phyloP scores from a whole-genome alignment of 2,329 filamentous ascomycete genomes.

The Teratosphaeria viscida region DNA sequence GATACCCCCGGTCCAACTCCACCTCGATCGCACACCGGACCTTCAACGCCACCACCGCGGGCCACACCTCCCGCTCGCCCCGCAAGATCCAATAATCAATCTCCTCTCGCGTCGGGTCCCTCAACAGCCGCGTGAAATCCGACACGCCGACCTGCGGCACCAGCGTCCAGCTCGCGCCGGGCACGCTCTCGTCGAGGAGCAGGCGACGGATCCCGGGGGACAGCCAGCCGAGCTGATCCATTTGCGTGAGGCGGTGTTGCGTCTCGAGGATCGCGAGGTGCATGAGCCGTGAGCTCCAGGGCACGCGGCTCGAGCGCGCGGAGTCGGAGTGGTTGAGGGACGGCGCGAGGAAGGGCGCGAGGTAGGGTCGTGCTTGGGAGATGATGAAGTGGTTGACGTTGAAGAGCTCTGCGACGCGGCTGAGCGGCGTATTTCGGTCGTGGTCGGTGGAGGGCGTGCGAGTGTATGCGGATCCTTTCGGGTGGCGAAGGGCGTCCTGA shows the following conservation, averaged over 20 bases:
- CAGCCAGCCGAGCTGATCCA: conserved; percentile 66
- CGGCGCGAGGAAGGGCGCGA: conserved; percentile 58
- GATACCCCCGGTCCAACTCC: conserved; percentile 77
- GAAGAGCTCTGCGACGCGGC: conserved; percentile 70
- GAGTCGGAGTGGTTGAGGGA: conserved; percentile 17
- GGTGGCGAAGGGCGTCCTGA: conserved; percentile 25
- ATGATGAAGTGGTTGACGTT: conserved; percentile 95
- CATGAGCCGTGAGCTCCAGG: conserved; percentile 27
- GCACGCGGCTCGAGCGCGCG: conserved; percentile 26
- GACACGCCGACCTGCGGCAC: conserved; percentile 64
- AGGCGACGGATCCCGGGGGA: conserved; percentile 33
- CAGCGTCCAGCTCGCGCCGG: conserved; percentile 66
- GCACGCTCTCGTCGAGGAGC: conserved; percentile 53
- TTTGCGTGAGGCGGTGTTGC: conserved; percentile 68
- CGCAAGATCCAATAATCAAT: conserved; percentile 76
- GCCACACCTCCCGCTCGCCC: conserved; percentile 85
- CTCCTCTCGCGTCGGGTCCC: conserved; percentile 65
- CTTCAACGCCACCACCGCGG: conserved; percentile 69
- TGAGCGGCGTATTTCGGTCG: conserved; percentile 57
- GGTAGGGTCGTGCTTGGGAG: conserved; percentile 80
- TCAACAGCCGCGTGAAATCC: conserved; percentile 71
- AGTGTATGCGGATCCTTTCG: background rate
- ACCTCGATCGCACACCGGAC: conserved; percentile 78
- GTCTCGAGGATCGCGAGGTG: conserved; percentile 66
- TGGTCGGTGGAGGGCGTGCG: conserved; percentile 52